A percentile compares a stretch with the other conserved stretches of the same genome.
Conservation (phyloP, 2,329 filamentous ascomycete species). For the Trichoderma breve region DNA sequence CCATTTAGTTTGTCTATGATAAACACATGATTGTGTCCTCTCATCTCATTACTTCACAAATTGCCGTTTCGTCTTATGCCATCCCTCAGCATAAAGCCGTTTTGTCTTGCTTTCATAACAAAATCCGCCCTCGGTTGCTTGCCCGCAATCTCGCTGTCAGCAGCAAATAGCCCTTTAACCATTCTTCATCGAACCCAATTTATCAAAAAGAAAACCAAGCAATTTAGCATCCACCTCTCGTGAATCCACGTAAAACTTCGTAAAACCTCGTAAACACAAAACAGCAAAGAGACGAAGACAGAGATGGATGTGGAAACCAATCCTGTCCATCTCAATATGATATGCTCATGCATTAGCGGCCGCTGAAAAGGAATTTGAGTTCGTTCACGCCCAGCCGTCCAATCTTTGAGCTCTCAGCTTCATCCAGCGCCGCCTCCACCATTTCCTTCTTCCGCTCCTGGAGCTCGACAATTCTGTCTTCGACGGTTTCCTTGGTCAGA, state of each 20-base stretch:
- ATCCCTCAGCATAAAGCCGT: neutral
- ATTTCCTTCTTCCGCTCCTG: slow-evolving; percentile 76
- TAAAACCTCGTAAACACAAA: neutral
- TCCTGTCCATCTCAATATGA: neutral
- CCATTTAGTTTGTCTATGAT: neutral
- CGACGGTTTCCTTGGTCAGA: slow-evolving; percentile 73
- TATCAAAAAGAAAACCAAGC: neutral
- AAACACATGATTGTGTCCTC: neutral
- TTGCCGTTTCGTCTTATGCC: neutral
- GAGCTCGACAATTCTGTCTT: slow-evolving; percentile 78
- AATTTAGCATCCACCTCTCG: neutral
- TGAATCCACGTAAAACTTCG: neutral
- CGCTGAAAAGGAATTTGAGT: slow-evolving; percentile 65
- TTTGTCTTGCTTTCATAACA: neutral
- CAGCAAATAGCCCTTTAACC: neutral
- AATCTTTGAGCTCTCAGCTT: slow-evolving; percentile 65
- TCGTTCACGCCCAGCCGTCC: slow-evolving; percentile 65
- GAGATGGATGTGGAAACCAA: neutral
- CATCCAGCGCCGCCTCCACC: slow-evolving; percentile 77
- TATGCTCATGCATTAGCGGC: neutral
- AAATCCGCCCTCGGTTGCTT: neutral
- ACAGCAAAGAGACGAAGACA: neutral
- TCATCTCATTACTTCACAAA: neutral
- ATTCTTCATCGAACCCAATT: neutral
- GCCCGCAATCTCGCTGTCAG: neutral